These are phyloP conservation scores for Claviceps africana DNA, from an alignment of 2,329 filamentous ascomycete genomes.

Conservation along the genomic window DNA sequence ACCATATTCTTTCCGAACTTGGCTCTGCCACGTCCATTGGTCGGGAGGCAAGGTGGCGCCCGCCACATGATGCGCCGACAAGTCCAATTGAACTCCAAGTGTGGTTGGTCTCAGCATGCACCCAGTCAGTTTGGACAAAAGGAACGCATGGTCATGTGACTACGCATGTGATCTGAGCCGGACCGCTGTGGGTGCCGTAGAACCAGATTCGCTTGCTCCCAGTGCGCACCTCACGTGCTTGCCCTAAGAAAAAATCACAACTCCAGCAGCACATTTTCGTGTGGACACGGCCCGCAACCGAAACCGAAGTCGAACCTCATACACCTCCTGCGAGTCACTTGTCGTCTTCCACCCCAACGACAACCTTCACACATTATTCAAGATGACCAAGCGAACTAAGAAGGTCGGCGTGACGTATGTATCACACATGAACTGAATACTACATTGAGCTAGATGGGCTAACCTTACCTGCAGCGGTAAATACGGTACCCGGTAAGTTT, in stretches of 20 bases:
- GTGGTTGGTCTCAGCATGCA: too few relatives aligned
- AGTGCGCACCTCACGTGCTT: conserved; percentile 23
- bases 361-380: conserved; percentile 34
- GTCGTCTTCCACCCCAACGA: conserved; percentile 20
- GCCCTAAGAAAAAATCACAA: conserved; percentile 30
- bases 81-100: neutral
- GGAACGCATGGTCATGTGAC: conserved; percentile 1
- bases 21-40: neutral
- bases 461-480: conserved; percentile 43
- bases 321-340: conserved; percentile 17
- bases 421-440: conserved; percentile 7
- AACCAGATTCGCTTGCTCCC: conserved; percentile 12
- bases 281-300: conserved; percentile 12
- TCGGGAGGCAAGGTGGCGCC: neutral
- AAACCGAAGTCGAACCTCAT: conserved; percentile 18
- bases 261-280: conserved; percentile 19
- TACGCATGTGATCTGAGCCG: neutral
- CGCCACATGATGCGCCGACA: neutral
- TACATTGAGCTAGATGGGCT: conserved; percentile 11
- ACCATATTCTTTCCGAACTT: neutral
- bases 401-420: conserved; percentile 85
- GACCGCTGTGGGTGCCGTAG: neutral
- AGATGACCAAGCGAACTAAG: conserved; percentile 90
- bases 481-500: conserved; percentile 84
- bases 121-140: neutral